Percentiles rank a stretch among this genome's conserved stretches.
Conservation (phyloP, 305 asterid species). For the Salvia sclarea region DNA sequence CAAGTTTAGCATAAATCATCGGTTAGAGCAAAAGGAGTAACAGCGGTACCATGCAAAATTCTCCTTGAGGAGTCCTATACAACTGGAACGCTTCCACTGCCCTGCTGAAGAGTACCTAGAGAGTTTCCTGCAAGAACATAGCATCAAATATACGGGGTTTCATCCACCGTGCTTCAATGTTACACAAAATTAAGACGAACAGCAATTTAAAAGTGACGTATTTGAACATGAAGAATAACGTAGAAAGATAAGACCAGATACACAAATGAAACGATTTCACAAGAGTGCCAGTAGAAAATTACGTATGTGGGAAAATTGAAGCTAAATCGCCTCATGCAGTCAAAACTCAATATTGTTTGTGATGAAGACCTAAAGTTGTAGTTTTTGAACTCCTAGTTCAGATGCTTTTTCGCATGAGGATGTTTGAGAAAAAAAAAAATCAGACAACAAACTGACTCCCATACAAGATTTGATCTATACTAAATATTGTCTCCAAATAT, state of each 20-base stretch:
- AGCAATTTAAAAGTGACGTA: slow-evolving; percentile 7
- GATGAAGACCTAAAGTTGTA: background rate
- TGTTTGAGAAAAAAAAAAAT: background rate
- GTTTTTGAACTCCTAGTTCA: background rate
- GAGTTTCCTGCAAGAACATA: slow-evolving; percentile 42
- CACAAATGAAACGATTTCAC: background rate
- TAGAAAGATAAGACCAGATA: background rate
- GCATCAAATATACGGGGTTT: slow-evolving; percentile 1
- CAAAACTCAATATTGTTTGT: background rate
- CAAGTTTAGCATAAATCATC: slow-evolving; percentile 34
- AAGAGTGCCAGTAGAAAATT: background rate
- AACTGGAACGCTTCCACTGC: slow-evolving; percentile 52
- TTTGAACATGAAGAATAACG: slow-evolving; percentile 12
- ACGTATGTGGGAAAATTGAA: background rate
- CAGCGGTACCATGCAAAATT: slow-evolving; percentile 45
- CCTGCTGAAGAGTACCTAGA: slow-evolving; percentile 48
- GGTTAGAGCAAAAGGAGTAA: slow-evolving; percentile 27
- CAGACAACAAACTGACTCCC: background rate
- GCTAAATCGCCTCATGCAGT: slow-evolving; percentile 1
- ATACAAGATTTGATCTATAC: background rate
- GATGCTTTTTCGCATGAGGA: background rate
- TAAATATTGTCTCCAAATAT: background rate
- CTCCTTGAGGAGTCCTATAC: slow-evolving; percentile 47
- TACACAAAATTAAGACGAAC: background rate
- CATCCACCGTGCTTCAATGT: background rate